Conservation (phyloP, 495 filamentous ascomycete species). For the Trichoderma gamsii region DNA sequence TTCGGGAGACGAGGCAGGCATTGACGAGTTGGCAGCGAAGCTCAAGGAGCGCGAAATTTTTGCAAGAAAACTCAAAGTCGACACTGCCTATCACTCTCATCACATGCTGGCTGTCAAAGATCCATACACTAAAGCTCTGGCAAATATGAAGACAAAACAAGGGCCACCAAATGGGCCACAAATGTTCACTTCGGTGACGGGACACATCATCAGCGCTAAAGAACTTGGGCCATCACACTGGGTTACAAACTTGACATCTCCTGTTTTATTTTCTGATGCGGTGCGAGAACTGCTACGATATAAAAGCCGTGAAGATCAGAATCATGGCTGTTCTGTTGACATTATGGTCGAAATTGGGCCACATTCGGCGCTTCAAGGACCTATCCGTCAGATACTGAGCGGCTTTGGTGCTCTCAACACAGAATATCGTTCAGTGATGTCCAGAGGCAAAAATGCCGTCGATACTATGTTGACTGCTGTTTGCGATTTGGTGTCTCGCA, state of each 20-base stretch:
- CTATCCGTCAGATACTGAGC: conserved; percentile 46
- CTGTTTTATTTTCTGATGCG: conserved; percentile 40
- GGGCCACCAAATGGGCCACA: background rate
- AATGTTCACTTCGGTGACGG: background rate
- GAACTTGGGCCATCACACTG: conserved; percentile 32
- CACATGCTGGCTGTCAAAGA: conserved; percentile 39
- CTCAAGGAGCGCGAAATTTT: conserved; percentile 31
- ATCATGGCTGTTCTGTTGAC: conserved; percentile 21
- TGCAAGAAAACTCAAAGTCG: conserved; percentile 33
- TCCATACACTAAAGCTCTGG: conserved; percentile 26
- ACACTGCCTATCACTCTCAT: conserved; percentile 39
- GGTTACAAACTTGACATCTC: conserved; percentile 39
- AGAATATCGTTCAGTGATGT: conserved; percentile 21
- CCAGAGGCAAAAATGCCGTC: conserved; percentile 30
- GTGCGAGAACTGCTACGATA: conserved; percentile 27
- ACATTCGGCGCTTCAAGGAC: conserved; percentile 43
- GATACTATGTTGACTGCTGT: conserved; percentile 28
- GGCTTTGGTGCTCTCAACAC: conserved; percentile 15
- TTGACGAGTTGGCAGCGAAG: conserved; percentile 30
- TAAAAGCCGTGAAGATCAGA: conserved; percentile 17
- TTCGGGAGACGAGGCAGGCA: conserved; percentile 33
- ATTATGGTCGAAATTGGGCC: conserved; percentile 36
- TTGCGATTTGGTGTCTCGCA: conserved; percentile 26
- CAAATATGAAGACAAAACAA: background rate
- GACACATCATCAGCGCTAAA: background rate